Evolutionary conservation across 225 moss, liverwort and hornwort genomes (phyloP).

Genomic region (Physcomitrellopsis africana): DNA sequence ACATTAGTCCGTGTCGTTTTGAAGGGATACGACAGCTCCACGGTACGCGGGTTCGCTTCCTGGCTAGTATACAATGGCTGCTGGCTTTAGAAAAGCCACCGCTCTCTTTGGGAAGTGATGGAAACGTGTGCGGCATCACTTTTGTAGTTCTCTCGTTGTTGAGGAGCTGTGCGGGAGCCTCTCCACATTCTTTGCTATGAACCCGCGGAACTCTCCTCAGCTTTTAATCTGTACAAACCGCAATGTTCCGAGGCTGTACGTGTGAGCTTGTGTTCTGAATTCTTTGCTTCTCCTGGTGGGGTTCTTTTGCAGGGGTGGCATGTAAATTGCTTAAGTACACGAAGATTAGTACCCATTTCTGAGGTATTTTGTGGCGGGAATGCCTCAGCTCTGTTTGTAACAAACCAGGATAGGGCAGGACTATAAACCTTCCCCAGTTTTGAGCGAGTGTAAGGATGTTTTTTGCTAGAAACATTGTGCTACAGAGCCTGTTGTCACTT

Average conservation of each 20-base stretch:
- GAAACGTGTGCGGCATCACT: background rate
- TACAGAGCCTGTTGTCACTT: background rate
- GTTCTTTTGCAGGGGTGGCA: background rate
- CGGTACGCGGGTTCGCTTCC: background rate
- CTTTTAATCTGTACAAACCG: too few relatives aligned
- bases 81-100: background rate
- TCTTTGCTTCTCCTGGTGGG: too few relatives aligned
- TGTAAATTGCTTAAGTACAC: background rate
- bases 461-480: background rate
- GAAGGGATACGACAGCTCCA: background rate
- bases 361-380: too few relatives aligned
- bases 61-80: background rate
- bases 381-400: background rate
- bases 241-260: too few relatives aligned
- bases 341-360: background rate
- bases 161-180: background rate
- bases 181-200: too few relatives aligned
- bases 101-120: background rate
- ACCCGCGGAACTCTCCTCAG: too few relatives aligned
- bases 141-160: background rate
- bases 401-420: background rate
- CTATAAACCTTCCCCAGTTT: background rate
- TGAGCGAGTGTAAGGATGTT: background rate
- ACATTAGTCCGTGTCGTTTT: background rate
- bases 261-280: too few relatives aligned